A percentile compares a stretch with the other conserved stretches of the same genome.
These are phyloP conservation scores for Pythium grandisporangium DNA, from an alignment of 352 stramenopile genomes.

Conservation along the genomic window DNA sequence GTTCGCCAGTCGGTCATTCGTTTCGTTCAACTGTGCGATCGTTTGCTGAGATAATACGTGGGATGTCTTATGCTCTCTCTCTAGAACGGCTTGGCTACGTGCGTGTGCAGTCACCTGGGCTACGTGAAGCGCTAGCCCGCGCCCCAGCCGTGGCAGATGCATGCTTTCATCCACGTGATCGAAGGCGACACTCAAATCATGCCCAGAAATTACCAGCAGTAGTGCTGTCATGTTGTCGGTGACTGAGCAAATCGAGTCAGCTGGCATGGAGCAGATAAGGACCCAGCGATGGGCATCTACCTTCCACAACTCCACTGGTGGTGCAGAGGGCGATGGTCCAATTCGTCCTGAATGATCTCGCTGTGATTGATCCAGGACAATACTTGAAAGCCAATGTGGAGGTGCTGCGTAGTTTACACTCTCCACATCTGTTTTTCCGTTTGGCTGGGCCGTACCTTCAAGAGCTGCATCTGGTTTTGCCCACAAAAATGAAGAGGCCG, in stretches of 20 bases:
- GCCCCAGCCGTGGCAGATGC: slow-evolving; percentile 4
- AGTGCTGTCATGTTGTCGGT: not conserved
- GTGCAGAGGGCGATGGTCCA: no score
- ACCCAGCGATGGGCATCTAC: slow-evolving; percentile 1
- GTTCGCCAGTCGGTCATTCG: not conserved
- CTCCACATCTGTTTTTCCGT: no score
- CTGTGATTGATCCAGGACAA: not conserved
- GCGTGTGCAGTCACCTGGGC: not conserved
- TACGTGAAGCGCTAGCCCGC: not conserved
- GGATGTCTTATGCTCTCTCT: not conserved
- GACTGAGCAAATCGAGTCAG: not conserved
- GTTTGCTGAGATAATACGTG: not conserved
- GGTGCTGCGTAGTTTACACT: not conserved
- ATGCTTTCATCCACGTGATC: slow-evolving; percentile 2
- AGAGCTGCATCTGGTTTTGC: no score
- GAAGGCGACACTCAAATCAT: no score
- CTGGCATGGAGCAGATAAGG: not conserved
- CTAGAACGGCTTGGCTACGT: not conserved
- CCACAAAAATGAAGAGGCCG: slow-evolving; percentile 3
- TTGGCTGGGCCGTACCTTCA: no score
- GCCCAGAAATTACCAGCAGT: no score
- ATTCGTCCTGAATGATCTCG: not conserved
- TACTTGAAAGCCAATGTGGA: not conserved
- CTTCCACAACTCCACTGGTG: no score
- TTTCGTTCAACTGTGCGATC: not conserved